These are phyloP conservation scores for Symmetrospora coprosmae DNA, from an alignment of 768 basidiomycete genomes.

Conservation along the genomic window DNA sequence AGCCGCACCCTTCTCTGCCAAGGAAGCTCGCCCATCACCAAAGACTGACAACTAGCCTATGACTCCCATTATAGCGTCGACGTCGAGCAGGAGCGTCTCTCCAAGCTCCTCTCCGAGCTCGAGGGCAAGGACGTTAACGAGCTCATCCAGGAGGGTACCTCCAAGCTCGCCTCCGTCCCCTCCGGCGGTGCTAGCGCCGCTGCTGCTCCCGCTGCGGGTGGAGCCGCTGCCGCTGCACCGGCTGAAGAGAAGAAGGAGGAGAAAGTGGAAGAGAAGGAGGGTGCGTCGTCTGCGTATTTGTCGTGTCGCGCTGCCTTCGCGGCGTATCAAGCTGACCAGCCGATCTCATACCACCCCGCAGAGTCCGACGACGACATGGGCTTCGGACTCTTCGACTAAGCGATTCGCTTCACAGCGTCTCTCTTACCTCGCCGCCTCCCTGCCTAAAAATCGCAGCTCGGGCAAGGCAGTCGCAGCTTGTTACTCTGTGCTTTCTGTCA, in stretches of 20 bases:
- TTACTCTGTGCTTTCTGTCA: too few relatives aligned
- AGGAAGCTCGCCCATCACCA: too few relatives aligned
- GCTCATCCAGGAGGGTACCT: conserved; percentile 82
- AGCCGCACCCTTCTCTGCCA: background rate
- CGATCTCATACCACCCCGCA: background rate
- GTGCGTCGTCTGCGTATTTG: background rate
- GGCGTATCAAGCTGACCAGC: background rate
- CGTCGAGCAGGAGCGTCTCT: conserved; percentile 64
- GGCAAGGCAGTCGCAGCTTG: too few relatives aligned
- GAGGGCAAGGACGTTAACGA: conserved; percentile 73
- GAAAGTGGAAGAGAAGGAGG: conserved; percentile 56
- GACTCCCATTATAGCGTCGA: conserved; percentile 48
- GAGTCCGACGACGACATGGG: conserved; percentile 35
- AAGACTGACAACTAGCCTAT: background rate
- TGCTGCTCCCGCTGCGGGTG: conserved; percentile 44
- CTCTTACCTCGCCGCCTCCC: too few relatives aligned
- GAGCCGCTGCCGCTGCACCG: conserved; percentile 48
- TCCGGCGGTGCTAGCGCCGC: conserved; percentile 58
- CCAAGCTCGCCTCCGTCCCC: conserved; percentile 92
- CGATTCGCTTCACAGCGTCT: too few relatives aligned
- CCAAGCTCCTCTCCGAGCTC: conserved; percentile 75
- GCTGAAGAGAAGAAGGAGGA: conserved; percentile 56
- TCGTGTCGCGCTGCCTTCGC: background rate
- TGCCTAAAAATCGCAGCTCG: too few relatives aligned
- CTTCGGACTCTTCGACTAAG: conserved; percentile 33